phyloP scores from a whole-genome alignment of 345 rosid genomes.

The Citrus glauca region DNA sequence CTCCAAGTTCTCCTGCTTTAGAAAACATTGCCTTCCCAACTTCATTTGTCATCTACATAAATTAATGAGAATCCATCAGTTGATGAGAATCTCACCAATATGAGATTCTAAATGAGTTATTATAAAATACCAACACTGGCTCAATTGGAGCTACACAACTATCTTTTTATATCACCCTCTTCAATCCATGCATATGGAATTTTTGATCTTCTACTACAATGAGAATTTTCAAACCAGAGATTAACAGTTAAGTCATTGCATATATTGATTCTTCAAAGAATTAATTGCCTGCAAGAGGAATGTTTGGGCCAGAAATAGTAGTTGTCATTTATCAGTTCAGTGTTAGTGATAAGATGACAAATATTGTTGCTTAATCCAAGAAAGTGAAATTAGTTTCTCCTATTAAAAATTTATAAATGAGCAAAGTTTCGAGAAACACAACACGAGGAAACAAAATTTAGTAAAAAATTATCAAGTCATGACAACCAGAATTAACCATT shows the following conservation, averaged over 20 bases:
- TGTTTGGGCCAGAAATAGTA: neutral
- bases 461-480: neutral
- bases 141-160: neutral
- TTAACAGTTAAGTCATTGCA: neutral
- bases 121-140: neutral
- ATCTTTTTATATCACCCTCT: too few relatives aligned
- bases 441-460: neutral
- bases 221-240: neutral
- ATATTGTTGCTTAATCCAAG: neutral
- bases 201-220: neutral
- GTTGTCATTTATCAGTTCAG: neutral
- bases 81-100: neutral
- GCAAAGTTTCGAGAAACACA: neutral
- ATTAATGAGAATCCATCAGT: neutral
- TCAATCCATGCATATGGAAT: neutral
- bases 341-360: neutral
- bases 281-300: neutral
- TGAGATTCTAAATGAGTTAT: neutral
- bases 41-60: constrained; percentile 73
- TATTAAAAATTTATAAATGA: neutral
- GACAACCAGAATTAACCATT: neutral
- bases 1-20: constrained; percentile 83
- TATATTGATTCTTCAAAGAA: neutral
- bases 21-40: constrained; percentile 86
- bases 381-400: neutral